Evolutionary conservation across 2,329 filamentous ascomycete genomes (phyloP).

Genomic region (Bimuria novae-zelandiae): DNA sequence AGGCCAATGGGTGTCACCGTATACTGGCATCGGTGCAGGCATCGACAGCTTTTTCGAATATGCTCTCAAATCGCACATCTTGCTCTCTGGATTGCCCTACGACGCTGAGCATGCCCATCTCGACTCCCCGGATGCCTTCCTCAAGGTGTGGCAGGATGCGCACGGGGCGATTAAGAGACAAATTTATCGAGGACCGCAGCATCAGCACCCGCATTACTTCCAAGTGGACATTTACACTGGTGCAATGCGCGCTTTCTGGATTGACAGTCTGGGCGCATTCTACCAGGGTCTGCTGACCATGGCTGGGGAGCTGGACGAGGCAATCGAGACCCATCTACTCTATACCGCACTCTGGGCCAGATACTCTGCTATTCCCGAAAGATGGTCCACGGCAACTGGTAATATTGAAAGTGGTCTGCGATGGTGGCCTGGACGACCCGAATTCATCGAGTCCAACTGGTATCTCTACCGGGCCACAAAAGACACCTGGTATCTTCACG

Average conservation of each 20-base stretch:
- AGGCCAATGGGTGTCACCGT: constrained; percentile 84
- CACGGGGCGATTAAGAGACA: constrained; percentile 88
- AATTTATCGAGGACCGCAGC: constrained; percentile 75
- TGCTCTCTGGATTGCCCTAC: constrained; percentile 73
- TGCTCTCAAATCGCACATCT: constrained; percentile 88
- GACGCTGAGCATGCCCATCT: constrained; percentile 60
- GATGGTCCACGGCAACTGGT: constrained; percentile 86
- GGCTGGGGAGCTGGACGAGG: constrained; percentile 88
- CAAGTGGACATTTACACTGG: constrained; percentile 89
- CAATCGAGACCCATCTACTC: constrained; percentile 84
- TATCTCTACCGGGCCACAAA: constrained; percentile 92
- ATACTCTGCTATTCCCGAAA: constrained; percentile 90
- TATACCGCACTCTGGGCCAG: constrained; percentile 94
- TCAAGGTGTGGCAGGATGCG: constrained; percentile 81
- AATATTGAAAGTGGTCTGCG: constrained; percentile 83
- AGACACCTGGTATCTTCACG: constrained; percentile 94
- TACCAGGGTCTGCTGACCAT: constrained; percentile 87
- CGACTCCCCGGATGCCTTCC: constrained; percentile 73
- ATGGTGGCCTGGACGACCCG: constrained; percentile 95
- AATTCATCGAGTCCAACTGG: constrained; percentile 97
- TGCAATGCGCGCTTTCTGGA: constrained; percentile 87
- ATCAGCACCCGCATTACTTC: constrained; percentile 88
- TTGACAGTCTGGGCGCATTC: constrained; percentile 93
- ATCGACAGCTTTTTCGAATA: constrained; percentile 99
- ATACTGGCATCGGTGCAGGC: constrained; percentile 93